Percentiles rank a stretch among this genome's conserved stretches.
These are phyloP conservation scores for Pseudogymnoascus sp. DNA, from an alignment of 2,329 filamentous ascomycete species.

Conservation along the genomic window DNA sequence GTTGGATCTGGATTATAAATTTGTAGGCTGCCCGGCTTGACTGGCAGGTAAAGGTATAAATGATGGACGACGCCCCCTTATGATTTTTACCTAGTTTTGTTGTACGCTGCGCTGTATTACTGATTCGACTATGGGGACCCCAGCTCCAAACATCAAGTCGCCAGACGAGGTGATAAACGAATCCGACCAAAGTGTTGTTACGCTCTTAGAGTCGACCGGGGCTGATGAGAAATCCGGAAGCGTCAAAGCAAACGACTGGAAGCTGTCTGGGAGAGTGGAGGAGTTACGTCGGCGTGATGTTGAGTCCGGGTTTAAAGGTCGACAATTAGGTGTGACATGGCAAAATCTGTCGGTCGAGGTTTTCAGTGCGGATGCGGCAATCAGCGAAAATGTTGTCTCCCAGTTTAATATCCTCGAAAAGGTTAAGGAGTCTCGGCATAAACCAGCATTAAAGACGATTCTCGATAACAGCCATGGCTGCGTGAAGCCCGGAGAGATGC, in stretches of 20 bases:
- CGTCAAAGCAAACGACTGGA: not conserved
- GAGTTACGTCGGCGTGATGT: not conserved
- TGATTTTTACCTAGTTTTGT: not conserved
- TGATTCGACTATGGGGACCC: not conserved
- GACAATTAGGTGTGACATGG: conserved; percentile 24
- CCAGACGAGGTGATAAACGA: not conserved
- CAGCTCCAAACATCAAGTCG: not conserved
- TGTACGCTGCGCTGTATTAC: not conserved
- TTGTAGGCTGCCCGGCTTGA: not conserved
- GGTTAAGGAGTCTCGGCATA: conserved; percentile 44
- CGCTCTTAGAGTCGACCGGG: not conserved
- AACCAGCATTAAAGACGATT: conserved; percentile 54
- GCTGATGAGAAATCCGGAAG: not conserved
- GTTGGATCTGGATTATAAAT: not conserved
- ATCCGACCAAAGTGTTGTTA: not conserved
- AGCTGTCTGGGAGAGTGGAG: not conserved
- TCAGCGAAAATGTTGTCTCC: conserved; percentile 49
- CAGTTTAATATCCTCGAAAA: conserved; percentile 48
- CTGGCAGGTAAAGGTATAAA: not conserved
- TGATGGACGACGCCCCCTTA: not conserved
- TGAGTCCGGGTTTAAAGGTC: not conserved
- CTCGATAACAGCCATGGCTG: conserved; percentile 58
- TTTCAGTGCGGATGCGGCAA: conserved; percentile 23
- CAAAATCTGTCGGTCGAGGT: conserved; percentile 24
- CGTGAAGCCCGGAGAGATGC: conserved; percentile 65